phyloP scores from a whole-genome alignment of 768 basidiomycete species.

The Mycena capillaripes region DNA sequence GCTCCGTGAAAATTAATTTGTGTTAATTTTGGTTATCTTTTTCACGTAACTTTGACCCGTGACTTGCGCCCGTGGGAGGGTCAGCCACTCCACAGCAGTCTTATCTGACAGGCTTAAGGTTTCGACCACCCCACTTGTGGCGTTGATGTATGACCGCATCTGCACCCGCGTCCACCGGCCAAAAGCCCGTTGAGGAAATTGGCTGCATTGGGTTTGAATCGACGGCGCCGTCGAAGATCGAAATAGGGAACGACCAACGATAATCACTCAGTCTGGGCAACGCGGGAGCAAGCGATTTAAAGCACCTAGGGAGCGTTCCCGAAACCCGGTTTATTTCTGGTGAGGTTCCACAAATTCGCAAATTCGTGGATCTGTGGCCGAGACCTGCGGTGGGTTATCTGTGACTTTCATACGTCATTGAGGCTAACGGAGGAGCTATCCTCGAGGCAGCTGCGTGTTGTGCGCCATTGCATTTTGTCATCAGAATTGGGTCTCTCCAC shows the following conservation, averaged over 20 bases:
- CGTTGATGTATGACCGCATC: slow-evolving; percentile 12
- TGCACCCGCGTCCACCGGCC: slow-evolving; percentile 10
- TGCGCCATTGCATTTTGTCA: slow-evolving; percentile 16
- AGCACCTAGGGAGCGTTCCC: slow-evolving; percentile 4
- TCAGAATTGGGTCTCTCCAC: slow-evolving; percentile 4
- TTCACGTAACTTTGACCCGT: background rate
- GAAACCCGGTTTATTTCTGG: slow-evolving; percentile 4
- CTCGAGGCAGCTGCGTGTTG: slow-evolving; percentile 14
- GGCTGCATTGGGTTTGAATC: slow-evolving; percentile 8
- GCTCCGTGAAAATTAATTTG: background rate
- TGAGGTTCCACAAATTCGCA: slow-evolving; percentile 6
- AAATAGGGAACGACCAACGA: slow-evolving; percentile 4
- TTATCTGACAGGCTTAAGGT: too few species aligned
- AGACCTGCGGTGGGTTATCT: slow-evolving; percentile 8
- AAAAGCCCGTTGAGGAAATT: slow-evolving; percentile 14
- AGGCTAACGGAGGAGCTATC: slow-evolving; percentile 10
- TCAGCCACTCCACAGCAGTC: background rate
- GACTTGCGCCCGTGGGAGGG: too few species aligned
- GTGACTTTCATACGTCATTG: slow-evolving; percentile 15
- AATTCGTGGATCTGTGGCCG: slow-evolving; percentile 8
- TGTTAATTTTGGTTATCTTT: slow-evolving; percentile 1
- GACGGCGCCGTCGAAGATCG: background rate
- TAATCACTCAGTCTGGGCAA: slow-evolving; percentile 8
- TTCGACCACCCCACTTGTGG: slow-evolving; percentile 14
- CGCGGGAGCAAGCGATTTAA: slow-evolving; percentile 1